Conservation (phyloP, 78 protist species). For the Ministeria vibrans region DNA sequence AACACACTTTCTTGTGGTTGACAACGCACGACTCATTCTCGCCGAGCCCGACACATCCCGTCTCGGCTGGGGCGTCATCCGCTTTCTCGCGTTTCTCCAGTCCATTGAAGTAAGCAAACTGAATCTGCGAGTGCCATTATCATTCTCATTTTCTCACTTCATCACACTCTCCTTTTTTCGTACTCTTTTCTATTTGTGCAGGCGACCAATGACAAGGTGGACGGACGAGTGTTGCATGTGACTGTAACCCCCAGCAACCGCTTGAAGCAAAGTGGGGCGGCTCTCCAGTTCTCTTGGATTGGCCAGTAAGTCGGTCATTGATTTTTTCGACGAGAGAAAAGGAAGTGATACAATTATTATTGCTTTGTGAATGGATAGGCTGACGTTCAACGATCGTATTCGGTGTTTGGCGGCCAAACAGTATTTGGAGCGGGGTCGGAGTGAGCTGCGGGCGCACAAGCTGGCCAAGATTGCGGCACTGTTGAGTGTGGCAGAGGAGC, state of each 20-base stretch:
- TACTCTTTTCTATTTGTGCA: too few species aligned
- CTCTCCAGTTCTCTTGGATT: neutral
- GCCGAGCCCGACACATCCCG: neutral
- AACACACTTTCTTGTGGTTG: neutral
- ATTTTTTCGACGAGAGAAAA: too few species aligned
- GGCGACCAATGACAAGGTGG: too few species aligned
- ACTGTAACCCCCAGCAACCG: neutral
- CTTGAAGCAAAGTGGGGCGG: neutral
- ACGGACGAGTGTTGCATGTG: too few species aligned
- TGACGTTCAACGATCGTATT: neutral
- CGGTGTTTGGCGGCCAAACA: neutral
- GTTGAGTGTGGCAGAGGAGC: neutral
- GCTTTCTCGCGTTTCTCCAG: neutral
- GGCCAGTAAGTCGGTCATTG: too few species aligned
- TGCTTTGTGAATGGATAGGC: neutral
- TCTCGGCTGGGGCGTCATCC: slow-evolving; percentile 9
- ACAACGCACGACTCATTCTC: neutral
- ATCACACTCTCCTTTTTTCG: too few species aligned
- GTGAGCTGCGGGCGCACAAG: slow-evolving; percentile 3
- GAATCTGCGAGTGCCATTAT: neutral
- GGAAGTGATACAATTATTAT: too few species aligned
- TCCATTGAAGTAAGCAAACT: neutral
- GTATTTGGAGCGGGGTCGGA: neutral
- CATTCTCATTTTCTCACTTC: too few species aligned
- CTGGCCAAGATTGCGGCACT: neutral